phyloP scores from a whole-genome alignment of 1,139 yeast species.

The Debaryomycetaceae sp. region DNA sequence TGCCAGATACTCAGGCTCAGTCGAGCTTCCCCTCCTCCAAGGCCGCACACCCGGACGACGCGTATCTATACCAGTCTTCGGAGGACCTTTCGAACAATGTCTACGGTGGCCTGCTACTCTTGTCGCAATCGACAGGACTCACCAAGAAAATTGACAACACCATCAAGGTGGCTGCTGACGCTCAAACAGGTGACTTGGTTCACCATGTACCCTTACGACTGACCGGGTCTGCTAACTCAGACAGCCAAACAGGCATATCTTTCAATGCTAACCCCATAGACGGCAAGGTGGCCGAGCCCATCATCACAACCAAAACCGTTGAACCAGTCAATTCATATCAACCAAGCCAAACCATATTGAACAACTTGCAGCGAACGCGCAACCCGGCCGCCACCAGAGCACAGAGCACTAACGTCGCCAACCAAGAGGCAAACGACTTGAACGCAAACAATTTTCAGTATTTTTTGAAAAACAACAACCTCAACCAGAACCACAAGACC shows the following conservation, averaged over 20 bases:
- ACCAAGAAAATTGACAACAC: conserved; percentile 32
- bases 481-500: background rate
- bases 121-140: conserved; percentile 45
- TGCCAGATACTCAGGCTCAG: too few relatives aligned
- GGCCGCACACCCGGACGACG: background rate
- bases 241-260: conserved; percentile 31
- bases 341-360: conserved; percentile 43
- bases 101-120: conserved; percentile 41
- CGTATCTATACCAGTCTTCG: conserved; percentile 2
- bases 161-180: too few relatives aligned
- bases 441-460: conserved; percentile 4
- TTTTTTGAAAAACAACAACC: conserved; percentile 3
- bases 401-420: conserved; percentile 1
- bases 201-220: background rate
- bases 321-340: conserved; percentile 38
- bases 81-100: conserved; percentile 21
- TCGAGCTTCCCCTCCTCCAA: too few relatives aligned
- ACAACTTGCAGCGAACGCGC: conserved; percentile 33
- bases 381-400: background rate
- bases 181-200: background rate
- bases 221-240: conserved; percentile 16
- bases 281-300: conserved; percentile 28
- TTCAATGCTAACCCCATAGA: conserved; percentile 34
- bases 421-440: background rate
- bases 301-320: conserved; percentile 30